These are phyloP conservation scores for Lactifluus echinatus DNA, from an alignment of 768 basidiomycete genomes.

Conservation along the genomic window DNA sequence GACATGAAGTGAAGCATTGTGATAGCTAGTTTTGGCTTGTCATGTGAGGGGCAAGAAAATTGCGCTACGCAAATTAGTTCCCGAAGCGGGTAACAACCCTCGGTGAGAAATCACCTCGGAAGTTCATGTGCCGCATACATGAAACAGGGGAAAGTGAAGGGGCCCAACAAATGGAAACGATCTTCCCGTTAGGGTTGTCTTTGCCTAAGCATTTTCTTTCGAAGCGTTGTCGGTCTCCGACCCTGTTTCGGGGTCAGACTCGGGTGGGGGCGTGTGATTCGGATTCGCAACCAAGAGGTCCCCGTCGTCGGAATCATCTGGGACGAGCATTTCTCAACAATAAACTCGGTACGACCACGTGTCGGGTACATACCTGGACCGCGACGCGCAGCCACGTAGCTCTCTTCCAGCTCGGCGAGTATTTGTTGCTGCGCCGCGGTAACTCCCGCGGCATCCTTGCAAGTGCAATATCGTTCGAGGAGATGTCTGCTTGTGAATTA, in stretches of 20 bases:
- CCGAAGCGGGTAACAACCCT: not conserved
- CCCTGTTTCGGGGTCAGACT: not conserved
- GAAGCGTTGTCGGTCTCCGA: conserved; percentile 1
- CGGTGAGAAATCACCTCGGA: too few species aligned
- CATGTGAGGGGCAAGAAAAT: not conserved
- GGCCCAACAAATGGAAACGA: not conserved
- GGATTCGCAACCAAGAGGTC: conserved; percentile 18
- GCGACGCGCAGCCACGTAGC: conserved; percentile 49
- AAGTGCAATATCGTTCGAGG: conserved; percentile 70
- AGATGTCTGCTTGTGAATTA: conserved; percentile 18
- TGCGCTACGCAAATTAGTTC: not conserved
- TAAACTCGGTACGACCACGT: not conserved
- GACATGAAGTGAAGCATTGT: too few species aligned
- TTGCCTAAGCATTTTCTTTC: not conserved
- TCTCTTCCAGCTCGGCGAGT: conserved; percentile 57
- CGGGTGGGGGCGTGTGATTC: conserved; percentile 5
- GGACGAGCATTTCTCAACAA: not conserved
- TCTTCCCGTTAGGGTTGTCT: not conserved
- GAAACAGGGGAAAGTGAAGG: not conserved
- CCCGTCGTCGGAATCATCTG: not conserved
- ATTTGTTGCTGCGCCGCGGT: conserved; percentile 53
- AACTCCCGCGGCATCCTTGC: conserved; percentile 53
- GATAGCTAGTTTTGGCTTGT: too few species aligned
- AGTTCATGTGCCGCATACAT: not conserved
- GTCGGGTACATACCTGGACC: conserved; percentile 42